Evolutionary conservation across 371 early-diverging fungal genomes (phyloP).

Genomic region (Dichotomocladium elegans): DNA sequence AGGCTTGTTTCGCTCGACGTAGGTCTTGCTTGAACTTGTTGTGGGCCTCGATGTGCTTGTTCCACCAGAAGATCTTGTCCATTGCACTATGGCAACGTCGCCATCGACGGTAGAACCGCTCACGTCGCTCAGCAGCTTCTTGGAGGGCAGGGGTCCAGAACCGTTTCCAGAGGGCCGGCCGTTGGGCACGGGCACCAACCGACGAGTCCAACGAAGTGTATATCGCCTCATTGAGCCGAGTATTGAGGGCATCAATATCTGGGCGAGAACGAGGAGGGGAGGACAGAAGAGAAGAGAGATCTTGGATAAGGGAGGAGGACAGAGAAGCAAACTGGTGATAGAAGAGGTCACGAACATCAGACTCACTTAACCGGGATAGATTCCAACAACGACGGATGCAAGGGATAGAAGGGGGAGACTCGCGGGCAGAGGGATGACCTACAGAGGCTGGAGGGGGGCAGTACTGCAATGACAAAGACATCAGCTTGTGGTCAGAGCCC

Average conservation of each 20-base stretch:
- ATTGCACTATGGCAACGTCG: neutral
- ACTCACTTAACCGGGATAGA: neutral
- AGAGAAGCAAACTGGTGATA: neutral
- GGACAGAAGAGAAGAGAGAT: neutral
- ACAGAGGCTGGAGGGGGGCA: neutral
- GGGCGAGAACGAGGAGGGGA: neutral
- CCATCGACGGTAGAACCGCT: neutral
- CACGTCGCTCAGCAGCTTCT: neutral
- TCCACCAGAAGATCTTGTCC: neutral
- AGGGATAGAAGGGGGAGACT: neutral
- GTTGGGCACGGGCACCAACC: neutral
- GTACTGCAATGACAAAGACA: too few relatives aligned
- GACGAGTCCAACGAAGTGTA: neutral
- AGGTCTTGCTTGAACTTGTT: neutral
- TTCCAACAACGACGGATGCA: neutral
- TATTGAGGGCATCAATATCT: too few relatives aligned
- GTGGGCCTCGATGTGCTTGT: neutral
- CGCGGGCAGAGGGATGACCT: neutral
- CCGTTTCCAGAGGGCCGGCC: too few relatives aligned
- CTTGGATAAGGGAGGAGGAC: neutral
- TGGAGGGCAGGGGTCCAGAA: neutral
- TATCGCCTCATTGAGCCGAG: neutral
- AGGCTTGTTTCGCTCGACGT: neutral
- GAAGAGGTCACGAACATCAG: neutral
- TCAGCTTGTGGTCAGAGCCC: slow-evolving; percentile 7